Base-by-base conservation (phyloP, 352 stramenopile genomes). In the Elongisporangium undulatum region DNA sequence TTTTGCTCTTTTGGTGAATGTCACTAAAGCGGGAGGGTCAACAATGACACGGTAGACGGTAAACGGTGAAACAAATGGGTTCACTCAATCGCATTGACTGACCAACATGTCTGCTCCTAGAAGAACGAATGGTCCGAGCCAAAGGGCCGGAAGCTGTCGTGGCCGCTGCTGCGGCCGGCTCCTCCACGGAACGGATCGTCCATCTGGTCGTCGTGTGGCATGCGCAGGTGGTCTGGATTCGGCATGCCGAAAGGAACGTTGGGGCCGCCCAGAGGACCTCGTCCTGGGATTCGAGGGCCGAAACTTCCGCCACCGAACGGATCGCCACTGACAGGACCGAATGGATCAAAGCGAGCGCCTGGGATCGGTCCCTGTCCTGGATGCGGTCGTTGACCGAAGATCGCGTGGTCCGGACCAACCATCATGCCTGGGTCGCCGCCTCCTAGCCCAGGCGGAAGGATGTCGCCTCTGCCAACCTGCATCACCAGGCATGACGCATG, bases 321-420 rank as follows among this genome's bases (percentile, higher is more conserved):
- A 29, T 88, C 75, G 12, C 34, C 34, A 6, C 75, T 75, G 0
- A 75, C 66, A 9, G 86, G 86, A 9, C 86, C 86, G 49, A 80
- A 95, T n/a, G 86, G 86, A 62, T 95, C 86, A 49, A 95, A 95
- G 2, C 86, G 84, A 45, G 86, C 77, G 0, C 84, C 84, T 58
- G 84, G 86, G 4, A 94, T 72, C 10, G 83, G 78, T 26, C 84
- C 86, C 17, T 61, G 56, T 2, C 66, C 79, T 19, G 84, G 76
- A 63, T 91, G 77, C 10, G 72, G 67, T 17, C 74, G 82, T 24
- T 67, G 69, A 2, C 82, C 81, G 51, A 95, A 95, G 4, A 95
- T 62, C 1, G 81, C 77, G 24, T 92, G 85, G 60, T 87, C 67
- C 0, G 86, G 86, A 10, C 86, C 86, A 17, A 95, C 84, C 20